phyloP scores from a whole-genome alignment of 306 rosid genomes.

The Hippophae tibetana region DNA sequence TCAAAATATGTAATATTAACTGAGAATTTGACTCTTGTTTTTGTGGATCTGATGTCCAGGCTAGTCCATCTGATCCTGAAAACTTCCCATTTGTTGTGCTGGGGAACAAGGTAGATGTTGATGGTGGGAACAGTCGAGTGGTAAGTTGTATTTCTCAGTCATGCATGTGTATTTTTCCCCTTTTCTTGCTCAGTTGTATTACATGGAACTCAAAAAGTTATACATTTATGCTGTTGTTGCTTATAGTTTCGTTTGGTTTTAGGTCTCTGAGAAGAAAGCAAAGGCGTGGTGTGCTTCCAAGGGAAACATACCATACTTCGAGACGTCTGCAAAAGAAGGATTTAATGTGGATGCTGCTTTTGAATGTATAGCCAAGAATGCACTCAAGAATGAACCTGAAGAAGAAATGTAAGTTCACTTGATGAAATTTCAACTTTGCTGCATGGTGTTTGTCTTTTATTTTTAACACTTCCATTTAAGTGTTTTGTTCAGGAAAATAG shows the following conservation, averaged over 20 bases:
- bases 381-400: slow-evolving; percentile 99
- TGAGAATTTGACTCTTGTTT: background rate
- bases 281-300: slow-evolving; percentile 99
- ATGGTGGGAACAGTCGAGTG: slow-evolving; percentile 94
- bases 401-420: slow-evolving; percentile 73
- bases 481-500: background rate
- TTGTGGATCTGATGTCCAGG: slow-evolving; percentile 48
- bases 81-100: slow-evolving; percentile 95
- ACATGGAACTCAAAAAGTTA: background rate
- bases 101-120: slow-evolving; percentile 98
- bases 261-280: slow-evolving; percentile 99
- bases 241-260: slow-evolving; percentile 13
- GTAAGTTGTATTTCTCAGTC: slow-evolving; percentile 38
- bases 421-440: background rate
- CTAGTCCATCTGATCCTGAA: slow-evolving; percentile 97
- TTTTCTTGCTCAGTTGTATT: background rate
- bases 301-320: slow-evolving; percentile 96
- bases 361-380: slow-evolving; percentile 93
- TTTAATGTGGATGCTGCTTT: slow-evolving; percentile 96
- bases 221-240: slow-evolving; percentile 5
- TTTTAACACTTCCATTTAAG: background rate
- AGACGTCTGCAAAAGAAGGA: slow-evolving; percentile 99
- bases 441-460: background rate
- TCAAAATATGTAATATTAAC: slow-evolving; percentile 1
- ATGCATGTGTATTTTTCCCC: slow-evolving; percentile 1